These are phyloP conservation scores for Colletotrichum paranaense DNA, from an alignment of 2,329 filamentous ascomycete species.

Conservation along the genomic window DNA sequence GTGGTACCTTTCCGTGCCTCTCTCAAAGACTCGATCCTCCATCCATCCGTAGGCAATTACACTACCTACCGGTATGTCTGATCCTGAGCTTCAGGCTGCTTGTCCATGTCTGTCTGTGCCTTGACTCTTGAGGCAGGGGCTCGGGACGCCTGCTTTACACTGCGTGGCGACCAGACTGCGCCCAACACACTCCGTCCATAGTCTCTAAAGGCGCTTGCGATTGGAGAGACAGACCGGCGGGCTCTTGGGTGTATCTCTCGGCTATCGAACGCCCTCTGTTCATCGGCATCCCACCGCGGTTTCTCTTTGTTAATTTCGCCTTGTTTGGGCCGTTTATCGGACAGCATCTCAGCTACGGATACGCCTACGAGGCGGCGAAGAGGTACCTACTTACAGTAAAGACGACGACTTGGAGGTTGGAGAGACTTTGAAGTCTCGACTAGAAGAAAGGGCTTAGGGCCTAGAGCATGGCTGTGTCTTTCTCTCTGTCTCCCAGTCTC, in stretches of 20 bases:
- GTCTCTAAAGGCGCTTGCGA: background rate
- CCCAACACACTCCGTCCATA: no score
- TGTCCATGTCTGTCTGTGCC: background rate
- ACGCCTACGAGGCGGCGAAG: background rate
- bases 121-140: background rate
- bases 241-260: no score
- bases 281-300: conserved; percentile 65
- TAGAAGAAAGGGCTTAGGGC: background rate
- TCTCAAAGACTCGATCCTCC: background rate
- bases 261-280: background rate
- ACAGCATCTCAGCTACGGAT: background rate
- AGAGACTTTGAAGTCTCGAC: background rate
- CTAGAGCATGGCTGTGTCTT: background rate
- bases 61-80: background rate
- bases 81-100: background rate
- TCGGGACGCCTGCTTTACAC: background rate
- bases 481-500: no score
- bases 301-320: conserved; percentile 86
- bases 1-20: background rate
- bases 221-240: background rate
- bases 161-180: no score
- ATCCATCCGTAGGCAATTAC: no score
- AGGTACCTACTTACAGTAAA: background rate
- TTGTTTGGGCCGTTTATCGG: background rate
- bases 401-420: background rate